A percentile compares a stretch with the other conserved stretches of the same genome.
Conservation (phyloP, 805 yeast genomes). For the Dipodascopsis uninucleata region DNA sequence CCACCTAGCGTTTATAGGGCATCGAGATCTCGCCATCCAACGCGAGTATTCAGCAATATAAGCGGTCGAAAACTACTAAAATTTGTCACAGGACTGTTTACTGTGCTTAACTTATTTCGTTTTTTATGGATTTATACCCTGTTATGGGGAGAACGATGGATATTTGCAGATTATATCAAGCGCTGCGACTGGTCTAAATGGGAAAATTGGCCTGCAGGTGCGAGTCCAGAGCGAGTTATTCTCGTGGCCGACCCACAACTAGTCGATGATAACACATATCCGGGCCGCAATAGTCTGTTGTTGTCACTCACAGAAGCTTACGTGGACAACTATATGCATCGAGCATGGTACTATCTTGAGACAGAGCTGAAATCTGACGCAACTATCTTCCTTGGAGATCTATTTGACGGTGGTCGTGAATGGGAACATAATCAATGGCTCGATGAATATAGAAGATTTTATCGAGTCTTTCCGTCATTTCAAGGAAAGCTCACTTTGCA, state of each 20-base stretch:
- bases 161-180: conserved; percentile 45
- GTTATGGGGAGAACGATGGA: conserved; percentile 53
- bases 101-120: conserved; percentile 28
- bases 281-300: conserved; percentile 53
- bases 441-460: conserved; percentile 66
- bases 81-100: conserved; percentile 2
- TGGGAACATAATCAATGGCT: conserved; percentile 72
- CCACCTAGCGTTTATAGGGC: conserved; percentile 24
- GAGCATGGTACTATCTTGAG: conserved; percentile 66
- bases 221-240: conserved; percentile 19
- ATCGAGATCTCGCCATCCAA: neutral
- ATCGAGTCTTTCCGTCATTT: conserved; percentile 56
- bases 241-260: conserved; percentile 92
- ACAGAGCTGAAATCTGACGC: conserved; percentile 64
- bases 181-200: conserved; percentile 62
- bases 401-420: conserved; percentile 91
- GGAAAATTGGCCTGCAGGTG: conserved; percentile 52
- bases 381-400: conserved; percentile 79
- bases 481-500: conserved; percentile 37
- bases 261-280: conserved; percentile 84
- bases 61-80: conserved; percentile 6
- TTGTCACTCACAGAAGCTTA: conserved; percentile 56
- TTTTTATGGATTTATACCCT: conserved; percentile 45
- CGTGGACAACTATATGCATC: conserved; percentile 73
- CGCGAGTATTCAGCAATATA: conserved; percentile 8